Evolutionary conservation across 805 yeast genomes (phyloP).

Genomic region (Tetrapisispora taiwanensis): DNA sequence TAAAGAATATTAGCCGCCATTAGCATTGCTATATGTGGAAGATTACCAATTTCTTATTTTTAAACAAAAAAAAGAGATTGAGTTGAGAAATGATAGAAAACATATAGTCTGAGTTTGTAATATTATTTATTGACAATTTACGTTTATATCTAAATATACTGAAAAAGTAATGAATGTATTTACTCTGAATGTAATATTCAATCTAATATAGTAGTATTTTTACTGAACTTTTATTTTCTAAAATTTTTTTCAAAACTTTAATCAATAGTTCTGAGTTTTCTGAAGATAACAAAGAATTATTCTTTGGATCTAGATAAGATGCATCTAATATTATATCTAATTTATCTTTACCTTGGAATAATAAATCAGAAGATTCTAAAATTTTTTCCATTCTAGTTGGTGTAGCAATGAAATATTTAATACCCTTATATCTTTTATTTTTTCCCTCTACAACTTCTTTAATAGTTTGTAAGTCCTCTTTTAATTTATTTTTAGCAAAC

Average conservation of each 20-base stretch:
- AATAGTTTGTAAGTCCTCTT: slow-evolving; percentile 41
- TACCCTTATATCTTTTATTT: slow-evolving; percentile 10
- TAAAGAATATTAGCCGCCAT: background rate
- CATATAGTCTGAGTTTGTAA: background rate
- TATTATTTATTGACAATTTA: background rate
- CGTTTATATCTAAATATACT: background rate
- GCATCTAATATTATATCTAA: slow-evolving; percentile 29
- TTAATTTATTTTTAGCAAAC: slow-evolving; percentile 63
- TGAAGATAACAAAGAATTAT: slow-evolving; percentile 20
- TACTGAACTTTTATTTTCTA: slow-evolving; percentile 28
- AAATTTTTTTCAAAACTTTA: slow-evolving; percentile 18
- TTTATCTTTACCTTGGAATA: slow-evolving; percentile 29
- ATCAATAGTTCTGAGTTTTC: slow-evolving; percentile 21
- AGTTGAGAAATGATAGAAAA: background rate
- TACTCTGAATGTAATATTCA: background rate
- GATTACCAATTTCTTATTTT: background rate
- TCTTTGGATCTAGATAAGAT: slow-evolving; percentile 25
- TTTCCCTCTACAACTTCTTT: slow-evolving; percentile 14
- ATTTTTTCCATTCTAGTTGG: slow-evolving; percentile 26
- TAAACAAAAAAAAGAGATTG: too few species aligned
- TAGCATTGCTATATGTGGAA: slow-evolving; percentile 1
- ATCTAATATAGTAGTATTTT: slow-evolving; percentile 29
- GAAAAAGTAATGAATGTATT: too few species aligned
- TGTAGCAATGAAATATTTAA: slow-evolving; percentile 24
- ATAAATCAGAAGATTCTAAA: slow-evolving; percentile 16